Conservation (phyloP, 495 filamentous ascomycete genomes). For the Neurospora sp. region DNA sequence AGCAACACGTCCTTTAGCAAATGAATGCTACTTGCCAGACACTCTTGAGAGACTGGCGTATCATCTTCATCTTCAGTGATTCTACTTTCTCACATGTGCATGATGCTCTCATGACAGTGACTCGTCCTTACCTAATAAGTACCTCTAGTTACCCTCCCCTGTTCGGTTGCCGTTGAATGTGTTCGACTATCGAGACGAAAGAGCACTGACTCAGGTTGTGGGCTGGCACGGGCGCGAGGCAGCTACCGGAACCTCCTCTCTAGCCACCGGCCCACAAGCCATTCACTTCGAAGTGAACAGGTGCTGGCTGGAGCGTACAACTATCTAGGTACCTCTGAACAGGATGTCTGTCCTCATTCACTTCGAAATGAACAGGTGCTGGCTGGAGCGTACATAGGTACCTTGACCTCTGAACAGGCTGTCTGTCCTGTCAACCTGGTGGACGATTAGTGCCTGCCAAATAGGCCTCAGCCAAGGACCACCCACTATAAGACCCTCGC, state of each 20-base stretch:
- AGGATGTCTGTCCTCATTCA: background rate
- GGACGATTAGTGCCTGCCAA: background rate
- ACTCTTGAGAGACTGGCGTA: background rate
- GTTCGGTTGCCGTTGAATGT: background rate
- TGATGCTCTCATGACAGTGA: background rate
- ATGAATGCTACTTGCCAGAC: background rate
- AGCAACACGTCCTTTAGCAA: background rate
- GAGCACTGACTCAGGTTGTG: background rate
- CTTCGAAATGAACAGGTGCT: background rate
- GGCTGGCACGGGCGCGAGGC: background rate
- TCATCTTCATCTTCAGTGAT: background rate
- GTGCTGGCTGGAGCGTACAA: background rate
- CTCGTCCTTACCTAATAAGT: background rate
- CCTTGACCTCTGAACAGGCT: background rate
- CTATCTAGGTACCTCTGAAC: background rate
- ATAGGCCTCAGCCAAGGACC: background rate
- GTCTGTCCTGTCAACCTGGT: background rate
- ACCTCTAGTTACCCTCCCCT: background rate
- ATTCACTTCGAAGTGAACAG: background rate
- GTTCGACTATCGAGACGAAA: background rate
- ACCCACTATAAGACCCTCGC: background rate
- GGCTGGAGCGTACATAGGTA: background rate
- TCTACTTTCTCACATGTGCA: background rate
- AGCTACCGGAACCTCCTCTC: background rate
- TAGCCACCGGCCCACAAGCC: background rate